Base-by-base conservation (phyloP, 768 basidiomycete species). In the Leccinum rimulosum region DNA sequence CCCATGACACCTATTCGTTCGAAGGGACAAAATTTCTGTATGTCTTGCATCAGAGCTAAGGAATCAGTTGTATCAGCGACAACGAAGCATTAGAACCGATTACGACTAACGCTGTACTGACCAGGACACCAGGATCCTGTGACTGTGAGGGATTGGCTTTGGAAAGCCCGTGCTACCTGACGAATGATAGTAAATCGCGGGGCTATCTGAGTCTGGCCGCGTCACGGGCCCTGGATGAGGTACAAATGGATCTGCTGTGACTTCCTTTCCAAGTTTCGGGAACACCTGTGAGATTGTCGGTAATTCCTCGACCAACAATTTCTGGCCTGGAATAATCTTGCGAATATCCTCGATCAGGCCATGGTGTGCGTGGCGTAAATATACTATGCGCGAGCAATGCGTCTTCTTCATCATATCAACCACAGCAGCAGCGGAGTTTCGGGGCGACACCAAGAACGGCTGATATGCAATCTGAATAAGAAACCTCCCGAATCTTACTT, bases 151-250 rank as follows among this genome's bases (percentile, higher is more conserved):
- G 25, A 81, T 75, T 17, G 76, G 63, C 55, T 79, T 81, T 0
- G 81, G 80, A 52, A 77, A 70, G 6, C 80, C 80, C 0, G 81
- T 79, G 48, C 78, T 81, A n/a, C 81, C 65, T 3, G 65, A 66
- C 6, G 65, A 66, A 35, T 66, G 65, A 27, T 58, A 22, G 25
- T 60, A 60, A 3, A 60, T 15, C 2, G 4, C 49, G 9, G 48
- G 38, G 6, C 15, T 28, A 11, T 61, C 58, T 57, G 59, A 40
- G 22, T 57, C 40, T 5, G 57, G 51, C 2, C 50, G 52, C 0
- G 51, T 33, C 0, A 25, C 4, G 2, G 2, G 60, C 55, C 40
- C n/a, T 1, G 59, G 63, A 33, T 64, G 64, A n/a, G 54, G 40
- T 6, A 47, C 35, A 49, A 64, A 66, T 6, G 57, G 45, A 22